phyloP scores from a whole-genome alignment of 495 filamentous ascomycete genomes.

The Aspergillus biplanus region DNA sequence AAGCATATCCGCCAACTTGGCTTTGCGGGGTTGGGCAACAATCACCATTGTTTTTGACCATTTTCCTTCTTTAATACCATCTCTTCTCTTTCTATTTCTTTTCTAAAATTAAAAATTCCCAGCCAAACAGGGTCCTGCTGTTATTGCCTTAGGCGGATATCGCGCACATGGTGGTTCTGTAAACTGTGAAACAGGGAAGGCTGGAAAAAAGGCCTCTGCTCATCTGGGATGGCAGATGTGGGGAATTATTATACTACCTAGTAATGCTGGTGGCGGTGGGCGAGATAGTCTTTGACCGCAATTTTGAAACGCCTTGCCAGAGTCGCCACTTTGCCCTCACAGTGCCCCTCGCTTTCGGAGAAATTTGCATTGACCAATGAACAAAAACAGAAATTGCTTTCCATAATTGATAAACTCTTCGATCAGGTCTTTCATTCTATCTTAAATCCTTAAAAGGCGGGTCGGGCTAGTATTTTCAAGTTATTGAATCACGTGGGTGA shows the following conservation, averaged over 20 bases:
- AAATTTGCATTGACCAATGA: conserved; percentile 3
- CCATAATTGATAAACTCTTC: neutral
- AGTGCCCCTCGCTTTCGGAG: conserved; percentile 11
- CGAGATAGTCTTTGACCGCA: conserved; percentile 15
- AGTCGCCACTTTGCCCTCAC: neutral
- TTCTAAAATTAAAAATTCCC: neutral
- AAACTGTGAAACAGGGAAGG: neutral
- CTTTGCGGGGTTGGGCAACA: conserved; percentile 21
- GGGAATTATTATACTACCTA: neutral
- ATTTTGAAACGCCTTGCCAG: conserved; percentile 15
- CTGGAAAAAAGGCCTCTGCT: neutral
- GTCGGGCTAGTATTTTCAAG: neutral
- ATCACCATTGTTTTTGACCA: neutral
- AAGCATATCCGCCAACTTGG: neutral
- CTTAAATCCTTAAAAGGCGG: too few relatives aligned
- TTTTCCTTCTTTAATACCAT: neutral
- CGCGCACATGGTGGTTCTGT: conserved; percentile 5
- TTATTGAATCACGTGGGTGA: conserved; percentile 4
- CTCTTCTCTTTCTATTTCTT: neutral
- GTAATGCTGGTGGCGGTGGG: conserved; percentile 16
- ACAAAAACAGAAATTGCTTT: neutral
- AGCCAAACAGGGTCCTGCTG: neutral
- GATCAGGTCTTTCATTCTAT: too few relatives aligned
- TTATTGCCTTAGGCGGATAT: conserved; percentile 11
- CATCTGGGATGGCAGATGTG: neutral